Evolutionary conservation across 2,329 filamentous ascomycete species (phyloP).

Genomic region (Scortechinia acanthostroma): DNA sequence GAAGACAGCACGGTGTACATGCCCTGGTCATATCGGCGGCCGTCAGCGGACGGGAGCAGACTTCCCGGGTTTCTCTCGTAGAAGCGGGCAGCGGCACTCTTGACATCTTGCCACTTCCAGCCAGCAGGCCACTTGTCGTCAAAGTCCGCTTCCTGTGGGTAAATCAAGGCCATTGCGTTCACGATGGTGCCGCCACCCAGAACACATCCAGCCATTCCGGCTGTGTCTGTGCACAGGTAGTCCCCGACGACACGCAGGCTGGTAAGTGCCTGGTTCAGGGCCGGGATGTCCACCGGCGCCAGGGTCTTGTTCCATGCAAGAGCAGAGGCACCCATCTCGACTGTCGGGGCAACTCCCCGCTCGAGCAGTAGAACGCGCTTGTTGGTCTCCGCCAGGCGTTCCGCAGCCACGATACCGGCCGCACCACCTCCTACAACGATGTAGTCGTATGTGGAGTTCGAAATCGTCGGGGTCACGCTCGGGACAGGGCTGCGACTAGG

Average conservation of each 20-base stretch:
- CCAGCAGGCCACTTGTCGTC: conserved; percentile 71
- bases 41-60: conserved; percentile 57
- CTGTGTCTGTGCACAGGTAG: conserved; percentile 61
- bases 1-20: conserved; percentile 55
- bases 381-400: conserved; percentile 23
- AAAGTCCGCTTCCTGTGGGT: conserved; percentile 25
- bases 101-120: conserved; percentile 62
- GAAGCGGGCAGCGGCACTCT: conserved; percentile 46
- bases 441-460: conserved; percentile 26
- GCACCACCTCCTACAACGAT: conserved; percentile 27
- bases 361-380: conserved; percentile 25
- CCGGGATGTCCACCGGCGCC: conserved; percentile 19
- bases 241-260: conserved; percentile 62
- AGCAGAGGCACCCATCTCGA: conserved; percentile 16
- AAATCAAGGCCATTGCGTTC: conserved; percentile 27
- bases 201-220: conserved; percentile 67
- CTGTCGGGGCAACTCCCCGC: conserved; percentile 22
- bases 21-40: conserved; percentile 58
- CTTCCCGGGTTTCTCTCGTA: conserved; percentile 67
- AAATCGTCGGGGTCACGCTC: conserved; percentile 7
- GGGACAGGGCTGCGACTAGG: background rate
- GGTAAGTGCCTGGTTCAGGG: conserved; percentile 63
- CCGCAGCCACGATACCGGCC: conserved; percentile 22
- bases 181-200: conserved; percentile 62
- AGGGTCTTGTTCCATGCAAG: conserved; percentile 21